Evolutionary conservation across 495 filamentous ascomycete species (phyloP).

Genomic region (Hypoxylon rickii): DNA sequence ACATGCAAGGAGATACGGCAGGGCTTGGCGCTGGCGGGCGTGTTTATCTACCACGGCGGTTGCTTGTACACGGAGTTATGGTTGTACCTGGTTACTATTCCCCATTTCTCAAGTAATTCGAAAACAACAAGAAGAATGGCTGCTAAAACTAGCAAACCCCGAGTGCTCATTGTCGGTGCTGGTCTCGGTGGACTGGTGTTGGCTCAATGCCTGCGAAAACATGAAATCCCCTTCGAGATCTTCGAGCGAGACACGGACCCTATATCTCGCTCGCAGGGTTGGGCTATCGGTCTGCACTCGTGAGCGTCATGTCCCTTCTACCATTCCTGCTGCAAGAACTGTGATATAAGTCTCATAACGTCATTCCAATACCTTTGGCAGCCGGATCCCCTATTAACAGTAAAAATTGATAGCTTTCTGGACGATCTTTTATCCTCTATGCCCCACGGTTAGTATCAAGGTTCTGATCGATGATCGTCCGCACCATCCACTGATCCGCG

Average conservation of each 20-base stretch:
- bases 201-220: conserved; percentile 53
- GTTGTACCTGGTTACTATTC: too few relatives aligned
- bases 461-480: too few relatives aligned
- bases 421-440: conserved; percentile 38
- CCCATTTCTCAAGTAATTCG: too few relatives aligned
- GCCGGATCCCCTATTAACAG: conserved; percentile 43
- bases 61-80: too few relatives aligned
- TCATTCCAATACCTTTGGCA: too few relatives aligned
- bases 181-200: conserved; percentile 45
- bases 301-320: conserved; percentile 27
- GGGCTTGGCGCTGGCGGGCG: too few relatives aligned
- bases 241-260: conserved; percentile 52
- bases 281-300: conserved; percentile 62
- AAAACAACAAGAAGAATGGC: too few relatives aligned
- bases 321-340: too few relatives aligned
- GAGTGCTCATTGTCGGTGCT: conserved; percentile 38
- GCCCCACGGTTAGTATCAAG: conserved; percentile 44
- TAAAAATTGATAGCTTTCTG: conserved; percentile 27
- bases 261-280: conserved; percentile 51
- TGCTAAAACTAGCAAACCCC: conserved; percentile 17
- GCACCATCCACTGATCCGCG: background rate
- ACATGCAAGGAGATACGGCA: too few relatives aligned
- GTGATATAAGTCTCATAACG: too few relatives aligned
- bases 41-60: too few relatives aligned
- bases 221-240: conserved; percentile 53